These are phyloP conservation scores for Aspergillus sergii DNA, from an alignment of 2,329 filamentous ascomycete genomes.

Conservation along the genomic window DNA sequence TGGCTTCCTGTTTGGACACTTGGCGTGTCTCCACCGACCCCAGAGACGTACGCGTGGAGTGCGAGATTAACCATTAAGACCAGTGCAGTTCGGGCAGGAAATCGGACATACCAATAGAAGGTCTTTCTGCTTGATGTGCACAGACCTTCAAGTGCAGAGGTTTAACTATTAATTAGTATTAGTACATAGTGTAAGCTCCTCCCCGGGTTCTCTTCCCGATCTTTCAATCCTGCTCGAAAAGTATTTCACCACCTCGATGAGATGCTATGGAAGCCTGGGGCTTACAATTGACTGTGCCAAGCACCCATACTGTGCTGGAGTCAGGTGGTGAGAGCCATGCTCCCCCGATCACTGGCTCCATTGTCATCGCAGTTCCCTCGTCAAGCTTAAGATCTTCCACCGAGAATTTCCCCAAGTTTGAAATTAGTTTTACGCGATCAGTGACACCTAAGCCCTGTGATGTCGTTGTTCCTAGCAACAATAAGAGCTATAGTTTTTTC, in stretches of 20 bases:
- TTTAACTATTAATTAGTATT: neutral
- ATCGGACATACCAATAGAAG: neutral
- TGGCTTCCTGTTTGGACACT: constrained; percentile 5
- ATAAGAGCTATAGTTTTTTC: neutral
- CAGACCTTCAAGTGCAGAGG: neutral
- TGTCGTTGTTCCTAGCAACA: neutral
- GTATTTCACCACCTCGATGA: neutral
- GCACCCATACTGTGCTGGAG: neutral
- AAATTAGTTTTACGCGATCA: neutral
- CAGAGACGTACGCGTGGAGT: too few species aligned
- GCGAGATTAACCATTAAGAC: too few species aligned
- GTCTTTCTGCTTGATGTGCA: neutral
- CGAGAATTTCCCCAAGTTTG: neutral
- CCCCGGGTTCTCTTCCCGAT: neutral
- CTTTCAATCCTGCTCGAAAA: neutral
- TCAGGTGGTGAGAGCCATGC: neutral
- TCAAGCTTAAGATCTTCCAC: neutral
- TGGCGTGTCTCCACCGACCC: neutral
- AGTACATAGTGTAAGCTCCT: neutral
- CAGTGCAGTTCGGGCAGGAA: neutral
- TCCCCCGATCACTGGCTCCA: neutral
- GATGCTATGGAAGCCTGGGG: neutral
- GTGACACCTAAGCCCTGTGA: neutral
- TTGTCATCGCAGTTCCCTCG: neutral
- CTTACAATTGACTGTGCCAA: neutral